phyloP scores from a whole-genome alignment of 2,329 filamentous ascomycete genomes.

The Lachnellula suecica region DNA sequence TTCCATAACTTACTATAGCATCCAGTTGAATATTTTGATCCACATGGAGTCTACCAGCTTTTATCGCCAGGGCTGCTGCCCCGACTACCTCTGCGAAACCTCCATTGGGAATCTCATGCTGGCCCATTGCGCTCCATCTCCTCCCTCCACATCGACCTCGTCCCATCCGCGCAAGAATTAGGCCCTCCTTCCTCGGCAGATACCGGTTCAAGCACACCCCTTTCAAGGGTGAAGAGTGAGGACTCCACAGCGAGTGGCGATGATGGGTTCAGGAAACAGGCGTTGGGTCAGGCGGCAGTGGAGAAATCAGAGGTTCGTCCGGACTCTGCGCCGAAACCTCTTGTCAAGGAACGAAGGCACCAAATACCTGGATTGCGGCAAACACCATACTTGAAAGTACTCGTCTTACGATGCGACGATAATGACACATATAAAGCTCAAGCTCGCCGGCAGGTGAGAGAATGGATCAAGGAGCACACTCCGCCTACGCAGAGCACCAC shows the following conservation, averaged over 20 bases:
- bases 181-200: conserved; percentile 35
- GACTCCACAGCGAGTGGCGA: conserved; percentile 40
- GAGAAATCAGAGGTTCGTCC: conserved; percentile 26
- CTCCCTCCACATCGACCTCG: conserved; percentile 84
- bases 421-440: conserved; percentile 88
- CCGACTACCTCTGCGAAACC: conserved; percentile 81
- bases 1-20: conserved; percentile 10
- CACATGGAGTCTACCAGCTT: conserved; percentile 81
- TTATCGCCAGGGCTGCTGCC: conserved; percentile 75
- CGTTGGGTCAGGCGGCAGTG: conserved; percentile 39
- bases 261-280: conserved; percentile 62
- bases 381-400: conserved; percentile 90
- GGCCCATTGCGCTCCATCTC: conserved; percentile 91
- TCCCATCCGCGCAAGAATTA: conserved; percentile 53
- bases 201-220: conserved; percentile 31
- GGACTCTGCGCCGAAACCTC: conserved; percentile 18
- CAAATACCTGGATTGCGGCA: conserved; percentile 92
- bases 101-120: conserved; percentile 95
- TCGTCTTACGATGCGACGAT: conserved; percentile 89
- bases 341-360: conserved; percentile 67
- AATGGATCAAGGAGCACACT: conserved; percentile 85
- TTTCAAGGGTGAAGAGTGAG: conserved; percentile 35
- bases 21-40: conserved; percentile 93
- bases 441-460: conserved; percentile 74
- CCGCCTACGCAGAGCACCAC: conserved; percentile 52